Evolutionary conservation across 2,329 filamentous ascomycete genomes (phyloP).

Genomic region (Neonectria neomacrospora): DNA sequence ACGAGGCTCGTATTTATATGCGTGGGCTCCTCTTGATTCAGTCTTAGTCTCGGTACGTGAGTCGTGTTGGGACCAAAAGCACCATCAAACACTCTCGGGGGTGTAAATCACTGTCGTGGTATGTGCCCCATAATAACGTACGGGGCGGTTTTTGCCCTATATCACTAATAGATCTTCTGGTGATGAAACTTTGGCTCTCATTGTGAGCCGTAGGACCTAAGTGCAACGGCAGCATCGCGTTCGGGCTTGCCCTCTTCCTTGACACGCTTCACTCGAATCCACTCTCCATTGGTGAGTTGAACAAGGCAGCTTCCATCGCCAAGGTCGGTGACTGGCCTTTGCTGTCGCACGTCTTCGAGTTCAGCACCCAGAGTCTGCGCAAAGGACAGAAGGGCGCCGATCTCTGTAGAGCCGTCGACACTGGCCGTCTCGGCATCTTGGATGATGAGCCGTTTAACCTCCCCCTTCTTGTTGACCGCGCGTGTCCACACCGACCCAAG

Average conservation of each 20-base stretch:
- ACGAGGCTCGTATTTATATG: background rate
- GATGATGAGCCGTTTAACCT: conserved; percentile 54
- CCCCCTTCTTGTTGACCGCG: conserved; percentile 41
- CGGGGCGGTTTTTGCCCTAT: background rate
- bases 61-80: background rate
- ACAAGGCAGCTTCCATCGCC: conserved; percentile 40
- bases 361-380: conserved; percentile 18
- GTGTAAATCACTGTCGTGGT: background rate
- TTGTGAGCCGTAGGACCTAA: conserved; percentile 33
- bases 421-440: conserved; percentile 45
- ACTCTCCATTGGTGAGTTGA: conserved; percentile 28
- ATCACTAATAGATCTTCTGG: background rate
- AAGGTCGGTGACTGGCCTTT: conserved; percentile 20
- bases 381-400: conserved; percentile 33
- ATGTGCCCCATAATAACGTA: background rate
- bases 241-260: conserved; percentile 50
- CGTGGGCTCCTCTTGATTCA: background rate
- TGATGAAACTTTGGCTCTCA: background rate
- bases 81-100: background rate
- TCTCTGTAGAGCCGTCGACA: conserved; percentile 5
- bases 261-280: conserved; percentile 45
- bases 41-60: background rate
- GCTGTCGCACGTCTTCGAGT: conserved; percentile 10
- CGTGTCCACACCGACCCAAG: conserved; percentile 75
- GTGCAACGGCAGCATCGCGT: conserved; percentile 39